Percentiles rank a stretch among this genome's conserved stretches.
Evolutionary conservation across 495 filamentous ascomycete species (phyloP).

Genomic region (Penicillium crystallinum): DNA sequence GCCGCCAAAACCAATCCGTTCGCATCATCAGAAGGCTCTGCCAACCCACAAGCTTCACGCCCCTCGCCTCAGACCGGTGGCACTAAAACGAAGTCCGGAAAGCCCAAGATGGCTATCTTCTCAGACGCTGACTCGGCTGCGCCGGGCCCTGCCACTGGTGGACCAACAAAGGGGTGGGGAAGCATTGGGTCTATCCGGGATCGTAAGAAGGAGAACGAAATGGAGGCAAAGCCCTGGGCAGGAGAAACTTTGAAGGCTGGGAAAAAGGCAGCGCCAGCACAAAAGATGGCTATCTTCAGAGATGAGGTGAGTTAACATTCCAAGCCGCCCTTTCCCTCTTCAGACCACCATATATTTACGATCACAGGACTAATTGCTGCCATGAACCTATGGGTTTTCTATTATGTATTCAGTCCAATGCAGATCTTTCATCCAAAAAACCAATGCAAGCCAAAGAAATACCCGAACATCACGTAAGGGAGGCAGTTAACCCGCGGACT

Average conservation of each 20-base stretch:
- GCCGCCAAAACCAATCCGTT: conserved; percentile 84
- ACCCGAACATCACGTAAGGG: conserved; percentile 56
- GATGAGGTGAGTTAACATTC: conserved; percentile 74
- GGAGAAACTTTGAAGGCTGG: conserved; percentile 87
- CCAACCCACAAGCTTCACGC: conserved; percentile 63
- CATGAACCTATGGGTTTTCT: conserved; percentile 51
- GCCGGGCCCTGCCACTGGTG: conserved; percentile 39
- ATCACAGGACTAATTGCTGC: conserved; percentile 92
- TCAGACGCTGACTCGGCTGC: conserved; percentile 58
- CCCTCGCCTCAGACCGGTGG: conserved; percentile 39
- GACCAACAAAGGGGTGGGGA: conserved; percentile 74
- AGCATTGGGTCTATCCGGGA: conserved; percentile 80
- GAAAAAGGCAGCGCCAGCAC: conserved; percentile 64
- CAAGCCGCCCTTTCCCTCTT: conserved; percentile 25
- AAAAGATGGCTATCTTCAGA: conserved; percentile 90
- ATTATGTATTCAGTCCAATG: conserved; percentile 57
- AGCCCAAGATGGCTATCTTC: conserved; percentile 87
- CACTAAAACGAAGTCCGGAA: conserved; percentile 55
- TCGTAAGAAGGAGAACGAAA: conserved; percentile 86
- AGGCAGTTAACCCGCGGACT: conserved; percentile 69
- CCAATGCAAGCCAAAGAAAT: conserved; percentile 29
- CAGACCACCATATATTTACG: conserved; percentile 72
- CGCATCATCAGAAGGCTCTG: conserved; percentile 36
- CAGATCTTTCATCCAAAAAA: conserved; percentile 39
- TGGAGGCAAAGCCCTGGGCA: conserved; percentile 85